Evolutionary conservation across 116 monocot genomes (phyloP).

Genomic region (Phalaenopsis hybrid): DNA sequence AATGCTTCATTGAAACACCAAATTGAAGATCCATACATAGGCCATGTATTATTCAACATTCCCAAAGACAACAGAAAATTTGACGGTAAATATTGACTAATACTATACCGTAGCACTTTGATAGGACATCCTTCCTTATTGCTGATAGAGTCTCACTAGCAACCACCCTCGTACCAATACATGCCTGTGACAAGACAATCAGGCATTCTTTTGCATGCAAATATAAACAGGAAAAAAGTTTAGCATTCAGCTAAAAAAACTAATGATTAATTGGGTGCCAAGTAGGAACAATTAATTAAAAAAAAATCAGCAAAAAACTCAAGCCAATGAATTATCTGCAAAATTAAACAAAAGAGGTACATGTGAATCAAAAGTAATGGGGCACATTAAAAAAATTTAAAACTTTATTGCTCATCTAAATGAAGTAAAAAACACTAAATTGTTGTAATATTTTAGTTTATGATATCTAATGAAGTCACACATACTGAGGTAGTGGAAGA

Average conservation of each 20-base stretch:
- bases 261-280: not conserved
- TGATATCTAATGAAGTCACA: no score
- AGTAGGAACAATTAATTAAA: not conserved
- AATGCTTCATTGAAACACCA: not conserved
- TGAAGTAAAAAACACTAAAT: not conserved
- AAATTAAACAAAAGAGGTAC: not conserved
- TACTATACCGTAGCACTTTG: slow-evolving; percentile 93
- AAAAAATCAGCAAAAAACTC: not conserved
- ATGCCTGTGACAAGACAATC: slow-evolving; percentile 51
- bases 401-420: not conserved
- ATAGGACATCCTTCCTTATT: slow-evolving; percentile 89
- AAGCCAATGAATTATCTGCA: not conserved
- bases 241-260: not conserved
- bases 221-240: not conserved
- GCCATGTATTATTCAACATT: not conserved
- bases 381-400: not conserved
- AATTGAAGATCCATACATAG: not conserved
- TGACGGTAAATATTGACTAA: not conserved
- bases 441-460: not conserved
- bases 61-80: not conserved
- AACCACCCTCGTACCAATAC: slow-evolving; percentile 92
- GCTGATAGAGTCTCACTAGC: slow-evolving; percentile 93
- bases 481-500: no score
- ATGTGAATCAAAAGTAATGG: slow-evolving; percentile 1
- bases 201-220: slow-evolving; percentile 6